phyloP scores from a whole-genome alignment of 805 yeast species.

The Candida caryicola region DNA sequence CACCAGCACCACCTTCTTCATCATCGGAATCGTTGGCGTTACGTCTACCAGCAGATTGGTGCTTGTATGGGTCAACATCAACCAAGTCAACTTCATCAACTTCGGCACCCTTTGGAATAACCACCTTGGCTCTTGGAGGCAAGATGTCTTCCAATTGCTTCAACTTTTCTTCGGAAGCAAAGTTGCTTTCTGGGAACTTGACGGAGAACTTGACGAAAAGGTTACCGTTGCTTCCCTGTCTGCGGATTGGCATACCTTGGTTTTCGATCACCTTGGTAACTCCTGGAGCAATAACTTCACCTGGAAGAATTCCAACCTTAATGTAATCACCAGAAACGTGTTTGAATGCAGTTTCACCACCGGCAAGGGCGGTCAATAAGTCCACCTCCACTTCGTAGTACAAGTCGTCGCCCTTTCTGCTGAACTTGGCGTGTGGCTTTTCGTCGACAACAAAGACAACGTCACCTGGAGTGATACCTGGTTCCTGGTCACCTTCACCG shows the following conservation, averaged over 20 bases:
- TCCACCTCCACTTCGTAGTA: conserved; percentile 84
- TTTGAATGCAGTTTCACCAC: conserved; percentile 85
- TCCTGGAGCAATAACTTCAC: conserved; percentile 90
- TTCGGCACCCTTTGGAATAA: conserved; percentile 67
- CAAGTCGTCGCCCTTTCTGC: conserved; percentile 87
- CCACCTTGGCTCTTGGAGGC: conserved; percentile 67
- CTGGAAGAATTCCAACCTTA: conserved; percentile 79
- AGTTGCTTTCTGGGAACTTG: conserved; percentile 79
- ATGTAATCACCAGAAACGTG: conserved; percentile 91
- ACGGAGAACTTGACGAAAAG: conserved; percentile 81
- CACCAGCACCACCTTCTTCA: conserved; percentile 53
- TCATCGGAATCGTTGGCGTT: conserved; percentile 45
- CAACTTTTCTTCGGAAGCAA: conserved; percentile 72
- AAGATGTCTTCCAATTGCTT: conserved; percentile 69
- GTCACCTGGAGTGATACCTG: conserved; percentile 93
- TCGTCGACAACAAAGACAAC: conserved; percentile 89
- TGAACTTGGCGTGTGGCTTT: conserved; percentile 78
- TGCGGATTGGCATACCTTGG: conserved; percentile 96
- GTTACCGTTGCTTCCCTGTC: conserved; percentile 86
- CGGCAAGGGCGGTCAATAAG: conserved; percentile 90
- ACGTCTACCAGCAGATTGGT: conserved; percentile 42
- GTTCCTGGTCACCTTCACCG: conserved; percentile 98
- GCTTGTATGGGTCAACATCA: conserved; percentile 65
- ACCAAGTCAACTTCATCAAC: conserved; percentile 78
- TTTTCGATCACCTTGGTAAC: conserved; percentile 75